These are phyloP conservation scores for Naganishia vishniacii DNA, from an alignment of 768 basidiomycete species.

Conservation along the genomic window DNA sequence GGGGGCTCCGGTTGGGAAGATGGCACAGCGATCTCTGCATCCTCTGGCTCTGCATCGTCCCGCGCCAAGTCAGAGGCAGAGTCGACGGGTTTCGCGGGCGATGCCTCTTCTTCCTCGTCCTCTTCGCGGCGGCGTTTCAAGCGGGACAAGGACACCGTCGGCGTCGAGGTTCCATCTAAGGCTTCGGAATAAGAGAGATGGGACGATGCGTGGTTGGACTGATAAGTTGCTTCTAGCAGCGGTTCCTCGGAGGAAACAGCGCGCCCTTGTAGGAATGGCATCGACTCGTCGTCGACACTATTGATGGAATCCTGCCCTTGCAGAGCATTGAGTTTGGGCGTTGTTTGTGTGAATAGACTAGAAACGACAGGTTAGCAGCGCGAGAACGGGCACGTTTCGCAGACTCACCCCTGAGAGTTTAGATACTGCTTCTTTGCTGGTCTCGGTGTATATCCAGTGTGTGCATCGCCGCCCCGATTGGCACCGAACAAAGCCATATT, in stretches of 20 bases:
- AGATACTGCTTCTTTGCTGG: slow-evolving; percentile 10
- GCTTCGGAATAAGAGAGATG: background rate
- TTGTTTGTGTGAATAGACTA: slow-evolving; percentile 15
- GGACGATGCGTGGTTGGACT: background rate
- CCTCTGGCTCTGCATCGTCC: background rate
- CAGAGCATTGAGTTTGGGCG: slow-evolving; percentile 3
- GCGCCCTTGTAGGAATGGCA: background rate
- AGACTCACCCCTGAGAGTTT: slow-evolving; percentile 7
- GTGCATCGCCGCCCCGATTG: background rate
- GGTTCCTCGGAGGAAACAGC: background rate
- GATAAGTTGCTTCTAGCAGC: slow-evolving; percentile 9
- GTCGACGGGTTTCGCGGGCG: background rate
- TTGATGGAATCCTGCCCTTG: slow-evolving; percentile 10
- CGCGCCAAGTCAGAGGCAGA: background rate
- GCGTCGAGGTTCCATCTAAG: slow-evolving; percentile 6
- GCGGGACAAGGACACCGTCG: background rate
- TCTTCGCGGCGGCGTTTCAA: slow-evolving; percentile 5
- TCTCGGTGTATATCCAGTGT: slow-evolving; percentile 18
- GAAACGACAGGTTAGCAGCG: background rate
- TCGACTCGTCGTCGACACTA: slow-evolving; percentile 9
- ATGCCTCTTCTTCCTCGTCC: slow-evolving; percentile 1
- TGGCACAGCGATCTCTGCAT: slow-evolving; percentile 8
- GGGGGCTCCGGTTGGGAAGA: slow-evolving; percentile 11
- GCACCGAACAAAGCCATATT: background rate
- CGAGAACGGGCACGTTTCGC: background rate